These are phyloP conservation scores for Candida tunisiensis DNA, from an alignment of 1,139 yeast genomes.

Conservation along the genomic window DNA sequence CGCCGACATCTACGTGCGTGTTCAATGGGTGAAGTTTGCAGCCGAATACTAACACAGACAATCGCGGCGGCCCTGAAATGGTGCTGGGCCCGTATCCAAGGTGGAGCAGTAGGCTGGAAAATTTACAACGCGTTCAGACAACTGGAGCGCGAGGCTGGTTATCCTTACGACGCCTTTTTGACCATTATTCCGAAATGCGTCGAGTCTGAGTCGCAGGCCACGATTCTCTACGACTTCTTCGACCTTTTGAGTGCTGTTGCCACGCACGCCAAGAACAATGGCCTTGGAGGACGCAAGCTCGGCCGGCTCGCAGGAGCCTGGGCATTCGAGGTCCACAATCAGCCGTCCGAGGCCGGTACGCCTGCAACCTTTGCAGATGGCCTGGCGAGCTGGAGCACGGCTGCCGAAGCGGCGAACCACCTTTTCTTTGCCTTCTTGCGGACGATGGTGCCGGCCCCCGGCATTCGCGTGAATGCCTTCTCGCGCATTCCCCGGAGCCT, in stretches of 20 bases:
- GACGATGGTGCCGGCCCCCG: conserved; percentile 30
- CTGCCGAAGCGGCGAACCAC: conserved; percentile 79
- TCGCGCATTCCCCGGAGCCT: conserved; percentile 7
- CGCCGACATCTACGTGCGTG: conserved; percentile 12
- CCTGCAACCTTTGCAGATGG: conserved; percentile 46
- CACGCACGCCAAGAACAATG: conserved; percentile 67
- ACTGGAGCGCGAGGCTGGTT: conserved; percentile 41
- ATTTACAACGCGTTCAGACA: conserved; percentile 55
- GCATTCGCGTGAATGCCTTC: conserved; percentile 1
- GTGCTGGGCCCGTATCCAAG: conserved; percentile 70
- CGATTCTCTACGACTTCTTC: conserved; percentile 73
- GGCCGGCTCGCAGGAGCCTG: conserved; percentile 74
- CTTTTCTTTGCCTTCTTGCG: conserved; percentile 59
- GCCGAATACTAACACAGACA: conserved; percentile 22
- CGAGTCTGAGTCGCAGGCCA: conserved; percentile 74
- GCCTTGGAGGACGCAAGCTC: conserved; percentile 63
- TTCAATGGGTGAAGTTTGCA: background rate
- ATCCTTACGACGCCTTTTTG: conserved; percentile 55
- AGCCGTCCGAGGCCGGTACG: conserved; percentile 10
- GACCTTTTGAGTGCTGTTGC: conserved; percentile 68
- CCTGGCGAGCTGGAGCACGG: conserved; percentile 46
- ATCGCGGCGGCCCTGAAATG: conserved; percentile 60
- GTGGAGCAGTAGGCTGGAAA: conserved; percentile 76
- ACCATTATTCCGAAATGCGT: conserved; percentile 73
- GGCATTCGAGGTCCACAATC: conserved; percentile 54